phyloP scores from a whole-genome alignment of 2,329 filamentous ascomycete species.

The Westerdykella aurantiaca region DNA sequence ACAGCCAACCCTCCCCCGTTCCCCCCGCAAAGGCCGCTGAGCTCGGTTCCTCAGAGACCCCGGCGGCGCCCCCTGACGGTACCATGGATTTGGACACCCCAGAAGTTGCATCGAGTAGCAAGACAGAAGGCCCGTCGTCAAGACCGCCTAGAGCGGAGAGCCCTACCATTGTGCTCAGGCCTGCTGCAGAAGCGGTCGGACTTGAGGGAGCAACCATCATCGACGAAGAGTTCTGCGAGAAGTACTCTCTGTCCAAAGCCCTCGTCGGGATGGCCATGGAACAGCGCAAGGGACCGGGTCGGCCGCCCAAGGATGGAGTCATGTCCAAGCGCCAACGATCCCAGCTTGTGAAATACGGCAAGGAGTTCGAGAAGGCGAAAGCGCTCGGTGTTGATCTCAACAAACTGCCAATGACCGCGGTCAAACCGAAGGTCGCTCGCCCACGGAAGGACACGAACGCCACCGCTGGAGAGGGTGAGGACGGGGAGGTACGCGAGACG shows the following conservation, averaged over 20 bases:
- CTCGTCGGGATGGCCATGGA: conserved; percentile 43
- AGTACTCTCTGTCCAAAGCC: conserved; percentile 35
- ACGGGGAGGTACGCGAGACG: conserved; percentile 28
- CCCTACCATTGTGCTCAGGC: conserved; percentile 22
- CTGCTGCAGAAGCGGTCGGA: conserved; percentile 25
- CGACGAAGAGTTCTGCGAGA: conserved; percentile 36
- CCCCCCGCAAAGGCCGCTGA: conserved; percentile 14
- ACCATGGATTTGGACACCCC: conserved; percentile 22
- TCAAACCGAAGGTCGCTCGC: conserved; percentile 32
- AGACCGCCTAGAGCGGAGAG: conserved; percentile 25
- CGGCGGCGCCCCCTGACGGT: conserved; percentile 17
- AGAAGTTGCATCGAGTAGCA: conserved; percentile 19
- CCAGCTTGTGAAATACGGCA: conserved; percentile 55
- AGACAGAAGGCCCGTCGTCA: conserved; percentile 21
- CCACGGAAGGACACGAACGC: conserved; percentile 35
- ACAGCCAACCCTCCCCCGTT: no score
- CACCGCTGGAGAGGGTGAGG: conserved; percentile 30
- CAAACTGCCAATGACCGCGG: conserved; percentile 28
- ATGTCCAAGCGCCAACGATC: conserved; percentile 74
- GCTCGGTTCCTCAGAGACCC: conserved; percentile 14
- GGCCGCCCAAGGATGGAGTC: conserved; percentile 75
- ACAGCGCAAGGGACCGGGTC: conserved; percentile 69
- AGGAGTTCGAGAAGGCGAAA: conserved; percentile 42
- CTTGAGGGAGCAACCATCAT: conserved; percentile 29
- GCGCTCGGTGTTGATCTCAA: conserved; percentile 35